Base-by-base conservation (phyloP, 2,329 filamentous ascomycete species). In the Alternaria tenuissima region DNA sequence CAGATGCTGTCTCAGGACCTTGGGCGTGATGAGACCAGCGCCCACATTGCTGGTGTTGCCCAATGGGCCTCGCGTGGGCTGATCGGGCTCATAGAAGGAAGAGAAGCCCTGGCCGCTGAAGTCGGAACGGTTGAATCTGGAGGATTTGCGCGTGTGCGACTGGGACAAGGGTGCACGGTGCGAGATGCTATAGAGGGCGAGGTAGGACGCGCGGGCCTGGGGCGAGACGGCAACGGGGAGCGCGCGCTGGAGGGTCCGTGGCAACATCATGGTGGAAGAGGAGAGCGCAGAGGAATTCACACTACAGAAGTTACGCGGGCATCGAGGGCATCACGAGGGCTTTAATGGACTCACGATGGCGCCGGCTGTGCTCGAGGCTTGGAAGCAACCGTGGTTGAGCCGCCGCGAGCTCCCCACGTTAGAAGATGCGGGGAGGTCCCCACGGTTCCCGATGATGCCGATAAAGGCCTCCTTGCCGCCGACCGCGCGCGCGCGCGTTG, bases 1-100 rank as follows among this genome's bases (percentile, higher is more conserved):
- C 32, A 98, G 88, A 72, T 95, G 91, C 73, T 92, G 89, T 83
- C 98, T 97, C 70, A 99, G 84, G 69, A 83, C 80, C 67, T 84
- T 85, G 7, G 88, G 88, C 9, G 88, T 90, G 54, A 89, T 81
- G 52, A 82, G 82, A 32, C 86, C 85, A 30, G 83, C 83, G 58
- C 86, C 87, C 62, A 87, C 84, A 34, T 82, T 82, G 60, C 85
- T 85, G 9, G 86, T 83, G 61, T 84, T 86, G 38, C 84, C 84
- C 56, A 91, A 77, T n/a, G 89, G 89, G 0, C 89, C 89, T 26
- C 83, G 80, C 16, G 87, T 90, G 3, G 87, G 87, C 52, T 84
- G 79, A 6, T 84, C 86, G 6, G 88, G 80, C 71, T 91, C 88
- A 79, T 91, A 91, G 63, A 82, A 84, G 43, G 84, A 83, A 8